phyloP scores from a whole-genome alignment of 441 rosid genomes.

The Metrosideros polymorpha region DNA sequence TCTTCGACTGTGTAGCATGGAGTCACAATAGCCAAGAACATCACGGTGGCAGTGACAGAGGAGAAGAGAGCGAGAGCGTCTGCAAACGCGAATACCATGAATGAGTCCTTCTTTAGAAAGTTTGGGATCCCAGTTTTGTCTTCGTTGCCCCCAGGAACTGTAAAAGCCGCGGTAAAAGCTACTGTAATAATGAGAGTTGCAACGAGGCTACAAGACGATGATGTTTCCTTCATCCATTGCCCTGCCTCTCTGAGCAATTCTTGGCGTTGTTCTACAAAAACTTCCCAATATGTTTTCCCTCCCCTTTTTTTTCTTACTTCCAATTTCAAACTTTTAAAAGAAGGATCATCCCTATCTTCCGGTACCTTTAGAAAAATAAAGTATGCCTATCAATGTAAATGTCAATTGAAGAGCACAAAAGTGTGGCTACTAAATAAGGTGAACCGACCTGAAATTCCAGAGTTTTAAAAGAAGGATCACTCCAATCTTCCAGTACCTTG shows the following conservation, averaged over 20 bases:
- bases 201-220: neutral
- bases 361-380: neutral
- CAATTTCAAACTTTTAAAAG: neutral
- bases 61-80: neutral
- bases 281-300: neutral
- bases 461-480: neutral
- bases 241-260: neutral
- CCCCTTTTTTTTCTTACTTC: neutral
- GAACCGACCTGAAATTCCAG: neutral
- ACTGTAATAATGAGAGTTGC: neutral
- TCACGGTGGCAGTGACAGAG: neutral
- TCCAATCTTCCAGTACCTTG: neutral
- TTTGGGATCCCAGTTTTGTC: accelerated
- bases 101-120: neutral
- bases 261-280: neutral
- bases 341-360: neutral
- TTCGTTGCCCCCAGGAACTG: neutral
- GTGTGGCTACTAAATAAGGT: neutral
- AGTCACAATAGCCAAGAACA: neutral
- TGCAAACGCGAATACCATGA: neutral
- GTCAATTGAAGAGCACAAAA: neutral
- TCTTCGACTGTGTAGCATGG: neutral
- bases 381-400: neutral
- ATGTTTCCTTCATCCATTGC: neutral
- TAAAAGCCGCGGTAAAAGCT: neutral